Evolutionary conservation across 805 yeast species (phyloP), one percentile per base, ranked within the genome.

Genomic region (Metschnikowia similis): DNA sequence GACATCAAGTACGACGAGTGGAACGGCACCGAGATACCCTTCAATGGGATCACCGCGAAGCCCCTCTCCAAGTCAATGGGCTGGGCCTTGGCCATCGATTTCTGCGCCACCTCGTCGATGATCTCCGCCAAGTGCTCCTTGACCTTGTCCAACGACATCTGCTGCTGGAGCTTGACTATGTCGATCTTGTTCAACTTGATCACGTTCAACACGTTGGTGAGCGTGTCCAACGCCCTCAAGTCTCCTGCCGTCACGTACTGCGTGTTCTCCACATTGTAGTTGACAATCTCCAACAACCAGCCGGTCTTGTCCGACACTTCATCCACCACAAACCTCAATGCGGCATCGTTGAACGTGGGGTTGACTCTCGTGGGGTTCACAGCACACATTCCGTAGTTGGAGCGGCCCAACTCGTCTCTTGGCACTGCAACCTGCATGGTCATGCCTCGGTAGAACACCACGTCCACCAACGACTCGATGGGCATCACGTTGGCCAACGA

Each of bases 351-450:
- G 78, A 94, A 94, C 13, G 96, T 87, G 49, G 87, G 74, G 49
- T 87, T 82, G 55, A 94, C 86, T 74, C 99, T 85, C 55, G 95
- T 81, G 64, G 99, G 99, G 76, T 95, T 94, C 51, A 92, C 91
- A 48, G 99, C 99, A 77, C 89, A 82, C 99, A 94, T 94, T 79
- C 98, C 98, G 66, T 94, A 94, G 79, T 94, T 94, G 52, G 99
- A 94, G 75, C 98, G 87, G 45, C 99, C 99, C 46, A 73, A 67
- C 49, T 84, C 81, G 72, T 94, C 99, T 77, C 99, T 87, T 67
- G 98, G 98, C 58, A 94, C 99, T 43, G 99, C 99, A 58, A 94
- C 99, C 78, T 94, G 99, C 99, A 94, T 94, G 45, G 99, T 95
- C 98, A 94, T 94, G 81, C 99, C 99, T 79, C 99, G 86, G 82